Base-by-base conservation (phyloP, 495 filamentous ascomycete genomes). In the Schizothecium vesticola region DNA sequence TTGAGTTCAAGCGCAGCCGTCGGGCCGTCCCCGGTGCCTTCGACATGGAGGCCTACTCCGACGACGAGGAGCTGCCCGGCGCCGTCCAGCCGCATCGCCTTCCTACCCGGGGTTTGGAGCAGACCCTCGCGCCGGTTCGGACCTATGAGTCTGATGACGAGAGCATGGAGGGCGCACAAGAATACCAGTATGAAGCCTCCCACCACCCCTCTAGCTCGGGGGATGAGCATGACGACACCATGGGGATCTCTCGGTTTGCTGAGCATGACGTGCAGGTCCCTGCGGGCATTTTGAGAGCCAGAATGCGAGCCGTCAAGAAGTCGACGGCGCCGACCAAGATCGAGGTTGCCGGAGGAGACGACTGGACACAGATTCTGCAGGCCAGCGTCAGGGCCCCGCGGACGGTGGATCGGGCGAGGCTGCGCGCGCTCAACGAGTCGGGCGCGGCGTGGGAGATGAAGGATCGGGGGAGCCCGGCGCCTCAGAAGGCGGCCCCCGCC, bases 361-460 rank as follows among this genome's bases (percentile, higher is more conserved):
- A 96, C 73, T 99, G 95, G 95, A 89, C 92, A 56, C 89, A 94
- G 72, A 93, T 96, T 75, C 82, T 99, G 68, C 92, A 92, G 78
- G 91, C 89, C 63, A 97, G 95, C 1, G 91, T 97, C 70, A 96
- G 92, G 75, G 95, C 95, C 24, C 86, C 89, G 72, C 94, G 96
- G 79, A 77, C 76, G 59, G 88, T 92, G 74, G 89, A 96, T 82
- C 91, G 93, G 71, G 81, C 79, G 1, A 74, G 79, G 29, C 71
- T 86, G 19, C 84, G 80, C 72, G 83, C 78, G 11, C 76, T 84
- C 33, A 80, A 82, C 64, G 84, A 84, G 63, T 77, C 81, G 60
- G 78, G 77, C 21, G 72, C 68, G 29, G 73, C 71, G 29, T 77
- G 77, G 69, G 80, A 79, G 29, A 59, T 72, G 69, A 75, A 73